Base-by-base conservation (phyloP, 2,329 filamentous ascomycete genomes). In the Madurella fahalii region DNA sequence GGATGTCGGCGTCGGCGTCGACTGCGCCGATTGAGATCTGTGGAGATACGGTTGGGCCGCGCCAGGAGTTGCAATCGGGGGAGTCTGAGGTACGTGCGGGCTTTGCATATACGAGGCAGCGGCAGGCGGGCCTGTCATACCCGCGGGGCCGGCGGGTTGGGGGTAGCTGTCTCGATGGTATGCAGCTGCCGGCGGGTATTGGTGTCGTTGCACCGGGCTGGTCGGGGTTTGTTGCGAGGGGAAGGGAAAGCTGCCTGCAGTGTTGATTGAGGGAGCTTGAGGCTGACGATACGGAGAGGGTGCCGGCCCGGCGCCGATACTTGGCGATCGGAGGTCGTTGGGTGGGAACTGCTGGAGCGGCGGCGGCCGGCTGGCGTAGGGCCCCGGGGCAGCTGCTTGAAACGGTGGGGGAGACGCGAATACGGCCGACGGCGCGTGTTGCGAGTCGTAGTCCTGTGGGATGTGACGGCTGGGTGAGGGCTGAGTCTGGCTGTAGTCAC, bases 1-100 rank as follows among this genome's bases (percentile, higher is more conserved):
- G 40, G 82, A 84, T 7, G 80, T 83, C n/a, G 82, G 82, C 37
- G 83, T 85, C 11, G 80, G 72, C 25, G 76, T 78, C 12, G 82
- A 84, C 52, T 84, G 79, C 5, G 77, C 72, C 18, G 82, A 85
- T 53, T 79, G 79, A 41, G 82, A 82, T 62, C 81, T 71, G 53
- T 78, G 71, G 5, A 67, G 49, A 45, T 68, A 69, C 25, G 71
- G 61, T 53, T 73, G 71, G 9, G 67, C 64, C 16, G 68, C 69
- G 47, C 70, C 71, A 9, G 74, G 70, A 11, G 74, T 73, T n/a
- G 70, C 73, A 20, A 79, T 69, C 2, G 77, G 77, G 12, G 79
- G 75, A 51, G 77, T 77, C 59, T 80, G 78, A 43, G 77, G 77
- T 55, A 79, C 64, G 11, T 69, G 65, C 18, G 67, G 66, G 12